phyloP scores from a whole-genome alignment of 192 early-diverging fungal genomes.

The Coemansia sp. region DNA sequence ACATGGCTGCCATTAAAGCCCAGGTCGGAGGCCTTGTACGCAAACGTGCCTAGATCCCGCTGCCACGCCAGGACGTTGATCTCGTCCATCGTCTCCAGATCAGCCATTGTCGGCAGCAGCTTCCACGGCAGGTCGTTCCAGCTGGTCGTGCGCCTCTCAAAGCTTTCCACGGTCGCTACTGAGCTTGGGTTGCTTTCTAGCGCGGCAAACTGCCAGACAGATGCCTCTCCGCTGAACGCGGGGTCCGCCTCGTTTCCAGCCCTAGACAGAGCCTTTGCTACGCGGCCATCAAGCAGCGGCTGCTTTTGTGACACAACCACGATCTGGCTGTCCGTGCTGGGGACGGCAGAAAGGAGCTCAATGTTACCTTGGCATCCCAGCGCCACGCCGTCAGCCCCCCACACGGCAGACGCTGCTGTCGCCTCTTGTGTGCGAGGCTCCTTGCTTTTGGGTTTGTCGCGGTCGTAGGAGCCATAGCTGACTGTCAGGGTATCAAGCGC shows the following conservation, averaged over 20 bases:
- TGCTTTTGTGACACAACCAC: constrained; percentile 14
- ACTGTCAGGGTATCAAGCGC: constrained; percentile 34
- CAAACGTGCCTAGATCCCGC: constrained; percentile 38
- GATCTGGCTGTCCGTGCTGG: not conserved
- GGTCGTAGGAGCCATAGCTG: constrained; percentile 10
- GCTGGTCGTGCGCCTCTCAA: constrained; percentile 39
- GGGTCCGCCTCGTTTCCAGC: not conserved
- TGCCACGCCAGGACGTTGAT: constrained; percentile 48
- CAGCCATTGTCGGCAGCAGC: constrained; percentile 38
- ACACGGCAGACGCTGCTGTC: constrained; percentile 10
- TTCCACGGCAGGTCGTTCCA: constrained; percentile 48
- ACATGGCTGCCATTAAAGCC: constrained; percentile 59
- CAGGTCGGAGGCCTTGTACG: constrained; percentile 55
- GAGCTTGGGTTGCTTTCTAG: not conserved
- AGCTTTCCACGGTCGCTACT: constrained; percentile 5
- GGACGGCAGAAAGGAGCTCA: constrained; percentile 1
- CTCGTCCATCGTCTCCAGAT: constrained; percentile 48
- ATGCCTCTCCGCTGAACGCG: constrained; percentile 1
- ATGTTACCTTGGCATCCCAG: not conserved
- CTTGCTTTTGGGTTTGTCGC: not conserved
- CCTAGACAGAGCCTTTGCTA: not conserved
- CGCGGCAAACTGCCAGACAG: constrained; percentile 18
- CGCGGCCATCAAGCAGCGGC: constrained; percentile 1
- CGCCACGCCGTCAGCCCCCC: constrained; percentile 33
- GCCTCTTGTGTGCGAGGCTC: not conserved